phyloP scores from a whole-genome alignment of 2,329 filamentous ascomycete species.

The Hymenoscyphus fructigenus region DNA sequence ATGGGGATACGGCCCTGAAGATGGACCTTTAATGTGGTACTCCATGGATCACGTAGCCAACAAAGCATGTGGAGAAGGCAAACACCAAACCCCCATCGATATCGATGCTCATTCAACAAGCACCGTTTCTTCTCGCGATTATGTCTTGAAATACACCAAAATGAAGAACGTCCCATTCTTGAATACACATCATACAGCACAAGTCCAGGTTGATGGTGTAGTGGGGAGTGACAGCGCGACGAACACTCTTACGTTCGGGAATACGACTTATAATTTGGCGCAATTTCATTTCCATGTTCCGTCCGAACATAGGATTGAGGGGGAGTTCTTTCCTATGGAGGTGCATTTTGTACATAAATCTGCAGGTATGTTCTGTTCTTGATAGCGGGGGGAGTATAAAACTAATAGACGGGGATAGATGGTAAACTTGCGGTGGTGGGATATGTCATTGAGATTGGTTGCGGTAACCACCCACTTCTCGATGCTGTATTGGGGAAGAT shows the following conservation, averaged over 20 bases:
- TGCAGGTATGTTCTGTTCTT: slow-evolving; percentile 24
- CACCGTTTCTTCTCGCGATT: neutral
- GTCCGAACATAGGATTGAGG: slow-evolving; percentile 54
- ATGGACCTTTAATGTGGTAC: slow-evolving; percentile 8
- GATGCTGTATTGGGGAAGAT: slow-evolving; percentile 36
- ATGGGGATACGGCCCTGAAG: slow-evolving; percentile 4
- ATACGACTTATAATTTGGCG: slow-evolving; percentile 11
- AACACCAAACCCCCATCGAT: slow-evolving; percentile 10
- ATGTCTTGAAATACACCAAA: neutral
- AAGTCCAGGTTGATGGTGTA: slow-evolving; percentile 9
- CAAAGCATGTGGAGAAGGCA: slow-evolving; percentile 7
- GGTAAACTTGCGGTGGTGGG: slow-evolving; percentile 37
- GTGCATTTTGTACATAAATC: slow-evolving; percentile 43
- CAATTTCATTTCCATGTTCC: slow-evolving; percentile 63
- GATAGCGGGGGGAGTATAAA: neutral
- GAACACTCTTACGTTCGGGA: slow-evolving; percentile 9
- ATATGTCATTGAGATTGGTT: slow-evolving; percentile 38
- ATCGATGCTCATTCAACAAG: neutral
- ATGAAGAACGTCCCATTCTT: neutral
- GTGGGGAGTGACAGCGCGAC: neutral
- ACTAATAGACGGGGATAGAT: slow-evolving; percentile 9
- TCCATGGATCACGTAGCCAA: slow-evolving; percentile 10
- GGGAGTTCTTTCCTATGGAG: slow-evolving; percentile 42
- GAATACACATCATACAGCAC: slow-evolving; percentile 1
- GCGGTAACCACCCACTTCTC: slow-evolving; percentile 41